Evolutionary conservation across 345 rosid species (phyloP).

Genomic region (Litchi chinensis): DNA sequence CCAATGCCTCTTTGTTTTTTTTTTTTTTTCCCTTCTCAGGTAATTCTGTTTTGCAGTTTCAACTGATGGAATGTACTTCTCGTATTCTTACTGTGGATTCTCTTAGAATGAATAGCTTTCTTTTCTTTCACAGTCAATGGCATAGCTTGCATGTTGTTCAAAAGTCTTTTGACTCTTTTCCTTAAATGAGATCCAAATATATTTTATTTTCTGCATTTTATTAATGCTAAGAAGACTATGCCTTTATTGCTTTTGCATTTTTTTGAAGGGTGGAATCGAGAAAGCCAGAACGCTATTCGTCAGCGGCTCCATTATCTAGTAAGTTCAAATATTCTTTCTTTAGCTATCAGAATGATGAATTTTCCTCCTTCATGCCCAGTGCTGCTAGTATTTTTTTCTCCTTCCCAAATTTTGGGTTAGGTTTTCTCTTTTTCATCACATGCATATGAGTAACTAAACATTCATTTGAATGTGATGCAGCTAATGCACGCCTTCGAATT

Average conservation of each 20-base stretch:
- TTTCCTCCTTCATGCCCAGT: background rate
- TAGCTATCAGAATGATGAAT: slow-evolving; percentile 10
- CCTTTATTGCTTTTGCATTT: slow-evolving; percentile 28
- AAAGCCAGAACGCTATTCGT: slow-evolving; percentile 95
- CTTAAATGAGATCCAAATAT: background rate
- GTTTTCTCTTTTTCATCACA: background rate
- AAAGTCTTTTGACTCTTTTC: background rate
- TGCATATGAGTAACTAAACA: slow-evolving; percentile 4
- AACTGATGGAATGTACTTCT: background rate
- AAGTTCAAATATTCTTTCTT: slow-evolving; percentile 30
- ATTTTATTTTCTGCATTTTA: slow-evolving; percentile 4
- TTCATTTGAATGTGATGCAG: slow-evolving; percentile 38
- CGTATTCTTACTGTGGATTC: background rate
- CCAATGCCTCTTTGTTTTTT: background rate
- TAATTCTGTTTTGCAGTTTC: background rate
- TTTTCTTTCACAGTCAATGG: background rate
- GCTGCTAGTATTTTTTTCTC: background rate
- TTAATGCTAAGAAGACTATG: background rate
- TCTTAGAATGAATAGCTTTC: background rate
- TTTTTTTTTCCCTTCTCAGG: background rate
- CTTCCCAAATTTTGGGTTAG: slow-evolving; percentile 6
- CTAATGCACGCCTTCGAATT: slow-evolving; percentile 90
- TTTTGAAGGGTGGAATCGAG: slow-evolving; percentile 87
- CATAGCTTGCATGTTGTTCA: background rate
- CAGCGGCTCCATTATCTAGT: slow-evolving; percentile 96